Evolutionary conservation across 345 rosid species (phyloP).

Genomic region (Garcia nutans): DNA sequence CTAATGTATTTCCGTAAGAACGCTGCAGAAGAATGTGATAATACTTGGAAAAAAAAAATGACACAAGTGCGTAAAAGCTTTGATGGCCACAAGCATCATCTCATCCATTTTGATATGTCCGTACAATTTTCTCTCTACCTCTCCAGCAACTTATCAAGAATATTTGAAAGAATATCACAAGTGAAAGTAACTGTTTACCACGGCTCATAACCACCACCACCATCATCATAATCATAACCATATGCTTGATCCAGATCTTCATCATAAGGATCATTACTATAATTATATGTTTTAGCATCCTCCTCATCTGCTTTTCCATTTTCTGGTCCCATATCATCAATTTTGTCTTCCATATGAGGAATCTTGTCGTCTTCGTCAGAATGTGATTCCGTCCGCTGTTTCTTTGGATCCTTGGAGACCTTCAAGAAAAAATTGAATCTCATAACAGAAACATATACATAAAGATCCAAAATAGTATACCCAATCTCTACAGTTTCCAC

Average conservation of each 20-base stretch:
- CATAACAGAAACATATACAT: neutral
- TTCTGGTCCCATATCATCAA: conserved; percentile 15
- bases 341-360: conserved; percentile 5
- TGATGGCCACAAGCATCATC: neutral
- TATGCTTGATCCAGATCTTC: conserved; percentile 29
- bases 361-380: conserved; percentile 23
- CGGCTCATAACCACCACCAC: neutral
- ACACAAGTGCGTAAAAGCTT: neutral
- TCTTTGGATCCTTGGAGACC: conserved; percentile 29
- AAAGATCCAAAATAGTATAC: neutral
- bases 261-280: conserved; percentile 12
- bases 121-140: neutral
- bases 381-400: conserved; percentile 30
- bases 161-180: neutral
- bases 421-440: neutral
- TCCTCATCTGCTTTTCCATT: conserved; percentile 16
- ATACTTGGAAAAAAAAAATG: neutral
- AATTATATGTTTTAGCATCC: conserved; percentile 4
- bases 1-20: neutral
- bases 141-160: neutral
- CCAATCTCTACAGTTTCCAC: neutral
- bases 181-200: neutral
- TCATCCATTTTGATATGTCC: neutral
- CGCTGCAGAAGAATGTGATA: neutral
- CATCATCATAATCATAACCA: conserved; percentile 24